phyloP scores from a whole-genome alignment of 345 rosid species.

The Sapria himalayana region DNA sequence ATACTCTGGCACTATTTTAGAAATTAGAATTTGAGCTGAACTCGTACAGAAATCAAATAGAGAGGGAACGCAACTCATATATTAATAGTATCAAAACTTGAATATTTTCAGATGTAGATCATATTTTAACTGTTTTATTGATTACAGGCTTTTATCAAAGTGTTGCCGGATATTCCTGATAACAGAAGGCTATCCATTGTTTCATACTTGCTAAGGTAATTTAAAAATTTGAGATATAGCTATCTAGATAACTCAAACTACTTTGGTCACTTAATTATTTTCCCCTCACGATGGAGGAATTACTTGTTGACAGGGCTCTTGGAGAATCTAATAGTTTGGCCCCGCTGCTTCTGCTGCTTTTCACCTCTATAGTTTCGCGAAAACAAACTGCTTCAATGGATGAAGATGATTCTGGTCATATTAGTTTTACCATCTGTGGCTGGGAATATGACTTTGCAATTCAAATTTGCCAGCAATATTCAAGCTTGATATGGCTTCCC shows the following conservation, averaged over 20 bases:
- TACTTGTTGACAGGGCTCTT: slow-evolving; percentile 35
- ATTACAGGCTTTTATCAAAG: slow-evolving; percentile 51
- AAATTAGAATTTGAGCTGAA: too few species aligned
- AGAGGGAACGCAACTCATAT: too few species aligned
- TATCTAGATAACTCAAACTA: too few species aligned
- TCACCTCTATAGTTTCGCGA: slow-evolving; percentile 37
- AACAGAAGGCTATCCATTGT: slow-evolving; percentile 62
- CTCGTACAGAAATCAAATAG: too few species aligned
- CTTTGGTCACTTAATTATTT: too few species aligned
- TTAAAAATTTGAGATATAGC: slow-evolving; percentile 1
- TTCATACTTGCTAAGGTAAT: slow-evolving; percentile 53
- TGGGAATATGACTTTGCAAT: slow-evolving; percentile 77
- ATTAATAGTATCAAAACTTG: too few species aligned
- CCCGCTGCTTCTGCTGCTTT: slow-evolving; percentile 53
- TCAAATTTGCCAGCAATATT: slow-evolving; percentile 55
- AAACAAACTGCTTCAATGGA: slow-evolving; percentile 21
- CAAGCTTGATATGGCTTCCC: slow-evolving; percentile 72
- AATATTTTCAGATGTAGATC: too few species aligned
- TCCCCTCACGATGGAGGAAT: too few species aligned
- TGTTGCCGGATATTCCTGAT: slow-evolving; percentile 61
- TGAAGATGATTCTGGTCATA: slow-evolving; percentile 10
- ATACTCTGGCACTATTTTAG: too few species aligned
- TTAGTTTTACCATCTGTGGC: slow-evolving; percentile 16
- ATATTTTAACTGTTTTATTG: too few species aligned
- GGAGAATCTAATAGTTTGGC: slow-evolving; percentile 69